Base-by-base conservation (phyloP, 306 rosid species). In the Castanopsis chinensis region DNA sequence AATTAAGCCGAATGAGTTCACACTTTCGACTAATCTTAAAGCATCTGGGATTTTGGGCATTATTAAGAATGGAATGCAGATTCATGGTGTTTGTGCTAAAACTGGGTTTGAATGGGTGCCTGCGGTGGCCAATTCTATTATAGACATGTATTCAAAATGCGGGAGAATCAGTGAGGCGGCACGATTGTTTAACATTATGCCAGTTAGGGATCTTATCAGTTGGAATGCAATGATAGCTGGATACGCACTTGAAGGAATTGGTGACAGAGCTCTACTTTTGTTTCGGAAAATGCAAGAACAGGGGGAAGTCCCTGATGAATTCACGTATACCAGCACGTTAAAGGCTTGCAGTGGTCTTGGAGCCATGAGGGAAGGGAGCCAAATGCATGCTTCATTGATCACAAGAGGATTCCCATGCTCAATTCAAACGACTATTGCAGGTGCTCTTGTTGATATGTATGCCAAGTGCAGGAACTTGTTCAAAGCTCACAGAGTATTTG, bases 211-310 rank as follows among this genome's bases (percentile, higher is more conserved):
- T 78, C 75, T 86, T 76, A 80, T 91, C n/a, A 91, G 80, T 67
- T 91, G 93, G 93, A 91, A 91, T 32, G 74, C 86, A 4, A 91
- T 91, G 87, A 91, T 91, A 69, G 89, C 91, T 18, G 90, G 86
- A 73, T 86, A 80, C 81, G 74, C 84, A 19, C 63, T 76, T 6
- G 55, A 78, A 57, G 84, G 85, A 78, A 74, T 74, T 49, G 91
- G 90, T 43, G 82, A 78, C 49, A 79, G 63, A 74, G 93, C 92
- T 76, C 79, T 91, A 76, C 72, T 67, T 43, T 45, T 89, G 37
- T 88, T 89, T 69, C 56, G 79, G 21, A 43, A 85, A 56, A 88
- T 89, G 92, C 89, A 86, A 82, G 80, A 54, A 73, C 61, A 60
- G 5, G 87, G 87, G 59, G 86, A 88, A 78, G 79, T 82, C 49